A percentile compares a stretch with the other conserved stretches of the same genome.
Evolutionary conservation across 768 basidiomycete genomes (phyloP).

Genomic region (Agaricus sinodeliciosus): DNA sequence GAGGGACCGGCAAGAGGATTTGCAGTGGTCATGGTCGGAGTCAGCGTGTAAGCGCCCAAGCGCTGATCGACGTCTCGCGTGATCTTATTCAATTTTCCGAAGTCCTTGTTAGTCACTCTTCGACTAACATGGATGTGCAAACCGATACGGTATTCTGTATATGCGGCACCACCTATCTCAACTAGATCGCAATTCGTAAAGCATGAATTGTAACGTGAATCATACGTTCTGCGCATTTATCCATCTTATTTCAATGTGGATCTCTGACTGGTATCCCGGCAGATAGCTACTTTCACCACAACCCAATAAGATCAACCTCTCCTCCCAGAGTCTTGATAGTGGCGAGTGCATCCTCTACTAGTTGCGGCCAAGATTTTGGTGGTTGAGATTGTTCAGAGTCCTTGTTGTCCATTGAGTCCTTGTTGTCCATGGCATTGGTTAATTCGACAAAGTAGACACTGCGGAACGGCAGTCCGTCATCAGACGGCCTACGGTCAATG

Average conservation of each 20-base stretch:
- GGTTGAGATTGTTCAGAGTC: conserved; percentile 1
- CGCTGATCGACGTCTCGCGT: conserved; percentile 1
- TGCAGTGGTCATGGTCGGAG: conserved; percentile 27
- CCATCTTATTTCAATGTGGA: too few species aligned
- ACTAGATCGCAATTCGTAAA: too few species aligned
- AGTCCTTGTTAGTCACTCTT: too few species aligned
- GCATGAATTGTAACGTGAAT: too few species aligned
- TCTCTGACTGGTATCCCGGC: not conserved
- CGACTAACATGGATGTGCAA: not conserved
- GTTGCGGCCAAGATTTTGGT: conserved; percentile 12
- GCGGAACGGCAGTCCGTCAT: conserved; percentile 38
- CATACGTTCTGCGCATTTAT: too few species aligned
- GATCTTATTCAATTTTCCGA: not conserved
- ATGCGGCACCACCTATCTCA: too few species aligned
- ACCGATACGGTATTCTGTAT: not conserved
- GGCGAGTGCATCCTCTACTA: conserved; percentile 28
- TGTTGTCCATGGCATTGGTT: conserved; percentile 13
- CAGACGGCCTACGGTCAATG: conserved; percentile 61
- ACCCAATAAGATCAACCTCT: conserved; percentile 35
- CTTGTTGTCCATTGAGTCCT: too few species aligned
- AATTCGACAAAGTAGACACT: conserved; percentile 66
- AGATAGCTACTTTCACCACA: conserved; percentile 32
- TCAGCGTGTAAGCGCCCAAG: not conserved
- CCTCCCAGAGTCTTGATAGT: conserved; percentile 29
- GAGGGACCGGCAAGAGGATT: conserved; percentile 55